These are phyloP conservation scores for Mycosarcoma maydis DNA, from an alignment of 1,284 basidiomycete species.

Conservation along the genomic window DNA sequence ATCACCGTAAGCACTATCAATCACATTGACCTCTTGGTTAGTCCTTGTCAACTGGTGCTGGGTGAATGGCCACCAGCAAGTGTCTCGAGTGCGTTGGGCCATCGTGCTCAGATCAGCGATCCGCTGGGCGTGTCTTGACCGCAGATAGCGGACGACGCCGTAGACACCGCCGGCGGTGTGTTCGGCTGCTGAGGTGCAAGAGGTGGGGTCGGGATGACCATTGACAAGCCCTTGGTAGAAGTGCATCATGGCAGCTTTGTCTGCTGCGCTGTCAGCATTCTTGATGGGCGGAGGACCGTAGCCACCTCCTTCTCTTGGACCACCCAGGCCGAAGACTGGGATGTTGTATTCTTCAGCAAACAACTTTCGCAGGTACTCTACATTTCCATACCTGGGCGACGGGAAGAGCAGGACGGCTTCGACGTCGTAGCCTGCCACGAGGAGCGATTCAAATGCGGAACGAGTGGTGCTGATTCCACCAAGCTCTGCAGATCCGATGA, in stretches of 20 bases:
- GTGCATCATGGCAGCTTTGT: constrained; percentile 73
- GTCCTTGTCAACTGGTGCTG: constrained; percentile 74
- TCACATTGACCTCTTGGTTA: constrained; percentile 69
- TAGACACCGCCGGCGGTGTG: constrained; percentile 68
- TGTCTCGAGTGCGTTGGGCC: constrained; percentile 79
- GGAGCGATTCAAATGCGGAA: constrained; percentile 88
- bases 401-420: constrained; percentile 87
- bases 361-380: constrained; percentile 81
- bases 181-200: constrained; percentile 2
- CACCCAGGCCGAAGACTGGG: constrained; percentile 67
- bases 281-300: constrained; percentile 67
- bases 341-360: constrained; percentile 75
- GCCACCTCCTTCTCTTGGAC: constrained; percentile 12
- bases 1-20: constrained; percentile 89
- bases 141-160: constrained; percentile 74
- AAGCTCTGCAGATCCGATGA: constrained; percentile 86
- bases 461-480: constrained; percentile 96
- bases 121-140: constrained; percentile 74
- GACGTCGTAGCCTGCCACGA: constrained; percentile 87
- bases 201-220: constrained; percentile 30
- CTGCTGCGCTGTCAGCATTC: constrained; percentile 70
- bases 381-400: constrained; percentile 74
- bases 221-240: constrained; percentile 74
- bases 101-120: constrained; percentile 79
- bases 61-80: constrained; percentile 97